Evolutionary conservation across 1,139 yeast species (phyloP).

Genomic region (Geotrichum macrosporum): DNA sequence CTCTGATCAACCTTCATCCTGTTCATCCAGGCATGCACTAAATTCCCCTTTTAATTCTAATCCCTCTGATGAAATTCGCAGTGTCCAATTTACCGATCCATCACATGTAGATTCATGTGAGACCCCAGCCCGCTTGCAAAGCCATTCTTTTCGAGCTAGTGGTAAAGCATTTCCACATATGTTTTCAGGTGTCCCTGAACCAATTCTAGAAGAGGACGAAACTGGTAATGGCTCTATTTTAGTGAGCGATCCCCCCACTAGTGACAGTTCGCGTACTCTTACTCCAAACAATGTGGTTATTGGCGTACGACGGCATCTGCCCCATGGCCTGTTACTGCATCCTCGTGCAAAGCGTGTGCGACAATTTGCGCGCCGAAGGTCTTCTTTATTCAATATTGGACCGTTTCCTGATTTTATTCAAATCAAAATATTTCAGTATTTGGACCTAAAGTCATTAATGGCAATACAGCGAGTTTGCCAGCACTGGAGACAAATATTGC

Average conservation of each 20-base stretch:
- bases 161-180: constrained; percentile 4
- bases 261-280: background rate
- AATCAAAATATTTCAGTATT: constrained; percentile 48
- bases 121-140: too few relatives aligned
- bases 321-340: constrained; percentile 20
- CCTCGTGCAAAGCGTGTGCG: constrained; percentile 28
- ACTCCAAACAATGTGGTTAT: background rate
- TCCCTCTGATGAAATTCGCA: too few relatives aligned
- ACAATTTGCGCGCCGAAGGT: constrained; percentile 47
- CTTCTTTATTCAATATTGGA: constrained; percentile 54
- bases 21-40: too few relatives aligned
- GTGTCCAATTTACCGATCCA: too few relatives aligned
- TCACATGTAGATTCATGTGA: too few relatives aligned
- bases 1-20: too few relatives aligned
- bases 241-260: constrained; percentile 6
- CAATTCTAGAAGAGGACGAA: constrained; percentile 15
- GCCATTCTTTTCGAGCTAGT: too few relatives aligned
- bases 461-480: constrained; percentile 51
- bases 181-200: constrained; percentile 8
- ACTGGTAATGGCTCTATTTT: constrained; percentile 8
- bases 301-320: constrained; percentile 9
- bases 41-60: too few relatives aligned
- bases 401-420: constrained; percentile 57
- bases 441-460: constrained; percentile 57
- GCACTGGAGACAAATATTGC: constrained; percentile 65